Evolutionary conservation across 139 green algal species (phyloP).

Genomic region (Picochlorum sp.): DNA sequence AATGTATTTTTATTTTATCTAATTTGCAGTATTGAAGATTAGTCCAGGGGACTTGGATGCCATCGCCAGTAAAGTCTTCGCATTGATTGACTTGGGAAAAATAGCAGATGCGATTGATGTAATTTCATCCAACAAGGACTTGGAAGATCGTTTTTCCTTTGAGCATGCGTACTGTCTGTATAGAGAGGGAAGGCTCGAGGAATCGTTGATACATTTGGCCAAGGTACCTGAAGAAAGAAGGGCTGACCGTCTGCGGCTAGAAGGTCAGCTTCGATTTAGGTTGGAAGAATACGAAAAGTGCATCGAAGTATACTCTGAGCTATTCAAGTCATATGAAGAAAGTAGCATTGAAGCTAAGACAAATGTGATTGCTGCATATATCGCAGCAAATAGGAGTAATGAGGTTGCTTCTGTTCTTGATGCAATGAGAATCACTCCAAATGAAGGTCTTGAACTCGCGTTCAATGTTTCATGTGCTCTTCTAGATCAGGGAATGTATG

Average conservation of each 20-base stretch:
- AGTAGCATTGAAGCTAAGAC: slow-evolving; percentile 54
- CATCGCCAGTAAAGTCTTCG: slow-evolving; percentile 42
- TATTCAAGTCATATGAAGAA: slow-evolving; percentile 38
- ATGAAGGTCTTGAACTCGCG: slow-evolving; percentile 65
- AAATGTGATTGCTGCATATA: slow-evolving; percentile 77
- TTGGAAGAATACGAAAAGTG: slow-evolving; percentile 43
- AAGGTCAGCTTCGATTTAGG: slow-evolving; percentile 74
- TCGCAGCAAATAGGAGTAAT: slow-evolving; percentile 36
- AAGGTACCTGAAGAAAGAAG: slow-evolving; percentile 4
- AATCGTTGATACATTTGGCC: slow-evolving; percentile 28
- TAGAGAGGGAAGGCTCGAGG: slow-evolving; percentile 42
- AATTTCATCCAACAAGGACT: slow-evolving; percentile 7
- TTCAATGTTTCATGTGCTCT: slow-evolving; percentile 75
- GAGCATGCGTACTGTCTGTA: slow-evolving; percentile 86
- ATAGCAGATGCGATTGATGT: slow-evolving; percentile 43
- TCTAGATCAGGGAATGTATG: slow-evolving; percentile 35
- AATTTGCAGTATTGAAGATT: slow-evolving; percentile 54
- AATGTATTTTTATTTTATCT: background rate
- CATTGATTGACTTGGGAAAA: slow-evolving; percentile 45
- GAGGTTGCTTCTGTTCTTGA: slow-evolving; percentile 61
- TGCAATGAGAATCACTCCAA: slow-evolving; percentile 40
- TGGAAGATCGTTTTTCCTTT: slow-evolving; percentile 32
- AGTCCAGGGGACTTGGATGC: slow-evolving; percentile 54
- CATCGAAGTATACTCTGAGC: slow-evolving; percentile 36
- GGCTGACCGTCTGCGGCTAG: slow-evolving; percentile 47